Conservation (phyloP, 148 eudicot genomes). For the Rheum nobile region DNA sequence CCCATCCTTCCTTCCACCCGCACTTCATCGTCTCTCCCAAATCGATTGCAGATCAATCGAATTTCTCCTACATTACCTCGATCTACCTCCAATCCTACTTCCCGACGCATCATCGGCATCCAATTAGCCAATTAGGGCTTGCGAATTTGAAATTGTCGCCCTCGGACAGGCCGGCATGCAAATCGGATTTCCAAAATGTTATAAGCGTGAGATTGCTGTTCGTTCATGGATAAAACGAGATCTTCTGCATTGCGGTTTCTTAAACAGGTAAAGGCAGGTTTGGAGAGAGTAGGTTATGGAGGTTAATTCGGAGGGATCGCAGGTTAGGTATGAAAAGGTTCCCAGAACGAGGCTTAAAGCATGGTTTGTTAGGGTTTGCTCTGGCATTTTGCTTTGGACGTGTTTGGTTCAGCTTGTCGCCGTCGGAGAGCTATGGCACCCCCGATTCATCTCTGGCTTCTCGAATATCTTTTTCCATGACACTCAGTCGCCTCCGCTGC, state of each 20-base stretch:
- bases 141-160: background rate
- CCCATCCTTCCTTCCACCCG: background rate
- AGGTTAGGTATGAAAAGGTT: background rate
- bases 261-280: background rate
- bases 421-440: slow-evolving; percentile 13
- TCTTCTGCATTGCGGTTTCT: background rate
- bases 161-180: background rate
- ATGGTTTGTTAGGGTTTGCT: slow-evolving; percentile 12
- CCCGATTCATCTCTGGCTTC: background rate
- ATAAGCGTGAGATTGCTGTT: slow-evolving; percentile 1
- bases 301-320: slow-evolving; percentile 4
- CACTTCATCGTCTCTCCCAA: background rate
- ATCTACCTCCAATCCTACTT: background rate
- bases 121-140: background rate
- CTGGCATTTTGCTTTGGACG: slow-evolving; percentile 11
- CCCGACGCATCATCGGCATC: background rate
- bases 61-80: background rate
- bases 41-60: background rate
- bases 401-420: slow-evolving; percentile 9
- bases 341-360: background rate
- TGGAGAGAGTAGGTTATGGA: slow-evolving; percentile 1
- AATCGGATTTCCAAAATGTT: slow-evolving; percentile 3
- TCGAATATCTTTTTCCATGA: background rate
- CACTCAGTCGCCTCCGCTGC: background rate
- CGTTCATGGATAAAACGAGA: slow-evolving; percentile 5